Evolutionary conservation across 176 grass and related monocot species (phyloP).

Genomic region (Hordeum vulgare): DNA sequence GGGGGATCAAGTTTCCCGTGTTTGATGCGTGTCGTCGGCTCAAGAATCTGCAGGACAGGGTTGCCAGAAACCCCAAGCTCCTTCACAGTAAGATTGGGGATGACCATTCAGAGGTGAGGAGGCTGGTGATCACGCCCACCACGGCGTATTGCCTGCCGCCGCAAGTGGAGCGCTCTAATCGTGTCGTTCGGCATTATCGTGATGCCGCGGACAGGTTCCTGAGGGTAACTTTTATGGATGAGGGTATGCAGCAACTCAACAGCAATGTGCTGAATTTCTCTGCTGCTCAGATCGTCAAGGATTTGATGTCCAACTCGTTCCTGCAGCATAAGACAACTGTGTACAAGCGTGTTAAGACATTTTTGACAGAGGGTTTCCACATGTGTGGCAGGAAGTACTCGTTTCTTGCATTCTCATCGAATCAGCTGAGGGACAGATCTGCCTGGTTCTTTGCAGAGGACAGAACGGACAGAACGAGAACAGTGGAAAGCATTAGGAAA

Average conservation of each 20-base stretch:
- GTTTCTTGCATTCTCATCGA: slow-evolving; percentile 83
- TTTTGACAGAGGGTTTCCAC: slow-evolving; percentile 57
- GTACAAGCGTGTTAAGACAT: slow-evolving; percentile 46
- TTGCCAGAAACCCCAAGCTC: slow-evolving; percentile 21
- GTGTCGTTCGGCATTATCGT: slow-evolving; percentile 54
- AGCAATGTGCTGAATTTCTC: slow-evolving; percentile 61
- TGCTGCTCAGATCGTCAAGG: slow-evolving; percentile 53
- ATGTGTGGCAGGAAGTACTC: slow-evolving; percentile 71
- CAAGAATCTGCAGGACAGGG: slow-evolving; percentile 25
- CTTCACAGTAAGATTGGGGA: slow-evolving; percentile 16
- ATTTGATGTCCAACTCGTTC: slow-evolving; percentile 47
- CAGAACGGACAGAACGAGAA: slow-evolving; percentile 32
- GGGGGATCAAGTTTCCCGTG: slow-evolving; percentile 29
- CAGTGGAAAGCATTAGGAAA: slow-evolving; percentile 29
- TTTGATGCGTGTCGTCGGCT: slow-evolving; percentile 28
- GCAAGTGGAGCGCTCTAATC: slow-evolving; percentile 63
- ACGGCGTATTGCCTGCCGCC: slow-evolving; percentile 67
- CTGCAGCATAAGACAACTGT: slow-evolving; percentile 63
- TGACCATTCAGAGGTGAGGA: slow-evolving; percentile 38
- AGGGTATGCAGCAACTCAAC: slow-evolving; percentile 66
- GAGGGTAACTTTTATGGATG: slow-evolving; percentile 86
- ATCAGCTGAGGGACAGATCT: slow-evolving; percentile 73
- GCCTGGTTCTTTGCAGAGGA: slow-evolving; percentile 88
- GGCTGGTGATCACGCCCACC: slow-evolving; percentile 73
- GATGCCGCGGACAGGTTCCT: slow-evolving; percentile 63